Base-by-base conservation (phyloP, 1,284 basidiomycete species). In the Ganoderma boninense region DNA sequence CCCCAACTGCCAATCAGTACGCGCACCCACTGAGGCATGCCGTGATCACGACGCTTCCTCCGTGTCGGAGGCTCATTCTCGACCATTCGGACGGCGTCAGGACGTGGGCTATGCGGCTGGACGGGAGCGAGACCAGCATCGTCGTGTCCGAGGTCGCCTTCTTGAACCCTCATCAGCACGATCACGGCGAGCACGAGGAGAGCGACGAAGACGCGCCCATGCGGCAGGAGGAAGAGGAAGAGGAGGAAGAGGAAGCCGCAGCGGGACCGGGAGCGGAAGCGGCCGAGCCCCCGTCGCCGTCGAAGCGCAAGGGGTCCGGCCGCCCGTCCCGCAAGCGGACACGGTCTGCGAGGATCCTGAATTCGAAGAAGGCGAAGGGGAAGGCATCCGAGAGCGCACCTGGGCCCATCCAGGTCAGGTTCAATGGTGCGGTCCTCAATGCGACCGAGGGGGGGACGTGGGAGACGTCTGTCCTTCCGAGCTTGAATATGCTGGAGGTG, bases 31-130 rank as follows among this genome's bases (percentile, higher is more conserved):
- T 81, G 23, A 74, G 85, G 71, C 84, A 83, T 43, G 83, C 91
- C 32, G 82, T 80, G 35, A 73, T 93, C 61, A 83, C 81, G 54
- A 85, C 89, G n/a, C 82, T 88, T 60, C 91, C 91, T 5, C 82
- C 83, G 18, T 89, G 87, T 35, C 85, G 93, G 57, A 81, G 82
- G 26, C 79, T 94, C 44, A 81, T 81, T 43, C 80, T 93, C 46
- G 88, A 92, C 75, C 81, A 87, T 69, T 83, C 83, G 57, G 89
- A 92, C 66, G 90, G 91, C 20, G 92, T 93, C 54, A 88, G 86
- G 78, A 87, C 81, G 60, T 93, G 92, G 92, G 87, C 87, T 2
- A 80, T 93, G 79, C 84, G 89, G 61, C 82, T 94, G 43, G 81
- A 82, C 18, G 81, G 82, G 3, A 84, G 83, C 8, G 91, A 93